Evolutionary conservation across 2,329 filamentous ascomycete genomes (phyloP), one percentile per base, ranked within the genome.

Genomic region (Epicoccum nigrum): DNA sequence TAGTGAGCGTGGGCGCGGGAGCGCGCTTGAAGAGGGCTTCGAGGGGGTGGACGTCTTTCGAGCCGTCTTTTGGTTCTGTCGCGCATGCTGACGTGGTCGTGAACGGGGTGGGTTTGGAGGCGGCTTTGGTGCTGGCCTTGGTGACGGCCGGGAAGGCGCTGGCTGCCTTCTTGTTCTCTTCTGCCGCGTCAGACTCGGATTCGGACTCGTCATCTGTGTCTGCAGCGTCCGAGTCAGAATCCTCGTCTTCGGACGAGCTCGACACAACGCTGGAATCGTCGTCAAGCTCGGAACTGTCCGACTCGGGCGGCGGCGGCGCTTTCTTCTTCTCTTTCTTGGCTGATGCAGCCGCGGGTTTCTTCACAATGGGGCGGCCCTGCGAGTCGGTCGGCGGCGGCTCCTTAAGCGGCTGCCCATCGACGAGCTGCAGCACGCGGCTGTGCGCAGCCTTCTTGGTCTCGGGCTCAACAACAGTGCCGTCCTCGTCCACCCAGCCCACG

Each of bases 21-120:
- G 83, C 74, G 4, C 85, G 85, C 76, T 97, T 97, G 81, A 95
- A 99, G 2, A 97, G 82, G 0, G 91, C 91, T 77, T 97, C 92
- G 1, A 97, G 81, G 0, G 94, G 93, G 62, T 97, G 93, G 0
- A 96, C 78, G 54, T 75, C 70, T 63, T 72, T 75, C 9, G 23
- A 25, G 23, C 6, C 23, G 23, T 6, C 9, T 25, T 6, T 25
- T 4, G 23, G 23, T 25, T 25, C 23, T 25, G 23, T 25, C 9
- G 23, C 6, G 25, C 60, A 57, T 11, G 50, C 51, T 30, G 60
- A 58, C 8, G 39, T 4, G 30, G 20, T 6, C n/a, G 46, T 17
- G 11, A 25, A 21, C 7, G 45, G n/a, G 7, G 32, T 20, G 15
- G 59, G 56, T 8, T 67, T 16, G 7, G 47, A 31, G 2, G 56